A percentile compares a stretch with the other conserved stretches of the same genome.
These are phyloP conservation scores for Dinochytrium kinnereticum DNA, from an alignment of 371 early-diverging fungal species.

Conservation along the genomic window DNA sequence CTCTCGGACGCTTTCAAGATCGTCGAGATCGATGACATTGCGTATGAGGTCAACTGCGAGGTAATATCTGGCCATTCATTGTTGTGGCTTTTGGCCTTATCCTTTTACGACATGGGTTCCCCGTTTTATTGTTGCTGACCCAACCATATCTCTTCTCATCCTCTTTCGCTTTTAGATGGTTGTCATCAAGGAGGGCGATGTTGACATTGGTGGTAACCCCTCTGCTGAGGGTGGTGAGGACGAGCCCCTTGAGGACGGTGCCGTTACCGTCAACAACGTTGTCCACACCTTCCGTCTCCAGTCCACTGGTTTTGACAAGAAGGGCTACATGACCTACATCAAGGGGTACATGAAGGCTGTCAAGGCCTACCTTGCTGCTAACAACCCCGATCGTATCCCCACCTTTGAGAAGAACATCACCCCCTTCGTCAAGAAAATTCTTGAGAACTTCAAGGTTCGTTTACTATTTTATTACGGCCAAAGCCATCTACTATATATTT, in stretches of 20 bases:
- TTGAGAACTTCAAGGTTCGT: slow-evolving; percentile 69
- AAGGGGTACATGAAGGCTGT: slow-evolving; percentile 92
- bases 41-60: slow-evolving; percentile 81
- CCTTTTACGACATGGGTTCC: too few relatives aligned
- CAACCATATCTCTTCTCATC: background rate
- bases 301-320: slow-evolving; percentile 86
- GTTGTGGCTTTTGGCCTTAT: too few relatives aligned
- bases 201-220: slow-evolving; percentile 94
- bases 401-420: slow-evolving; percentile 72
- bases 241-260: slow-evolving; percentile 68
- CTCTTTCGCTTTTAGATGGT: slow-evolving; percentile 55
- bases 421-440: slow-evolving; percentile 73
- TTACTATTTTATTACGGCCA: background rate
- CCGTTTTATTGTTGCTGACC: background rate
- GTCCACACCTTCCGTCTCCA: slow-evolving; percentile 81
- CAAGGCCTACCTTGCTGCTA: slow-evolving; percentile 65
- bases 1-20: slow-evolving; percentile 88
- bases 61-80: too few relatives aligned
- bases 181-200: slow-evolving; percentile 68
- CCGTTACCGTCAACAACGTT: slow-evolving; percentile 82
- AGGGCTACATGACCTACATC: slow-evolving; percentile 88
- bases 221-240: slow-evolving; percentile 83
- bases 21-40: slow-evolving; percentile 70
- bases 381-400: slow-evolving; percentile 71
- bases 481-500: background rate